Evolutionary conservation across 208 protist genomes (phyloP).

Genomic region (Trypanosoma platydactyli): DNA sequence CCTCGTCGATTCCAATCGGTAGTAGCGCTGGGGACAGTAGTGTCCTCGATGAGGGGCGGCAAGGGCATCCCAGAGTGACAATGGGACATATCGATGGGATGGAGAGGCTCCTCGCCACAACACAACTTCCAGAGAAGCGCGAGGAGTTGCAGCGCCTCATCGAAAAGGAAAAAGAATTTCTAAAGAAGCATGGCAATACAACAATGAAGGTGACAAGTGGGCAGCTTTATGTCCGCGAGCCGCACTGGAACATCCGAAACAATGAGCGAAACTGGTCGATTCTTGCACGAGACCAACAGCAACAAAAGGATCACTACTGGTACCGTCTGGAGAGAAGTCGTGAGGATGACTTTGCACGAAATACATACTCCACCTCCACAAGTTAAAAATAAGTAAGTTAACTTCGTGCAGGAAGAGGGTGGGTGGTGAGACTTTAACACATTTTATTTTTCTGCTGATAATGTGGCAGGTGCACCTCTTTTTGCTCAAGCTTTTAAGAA

Average conservation of each 20-base stretch:
- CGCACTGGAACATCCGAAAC: slow-evolving; percentile 86
- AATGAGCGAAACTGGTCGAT: slow-evolving; percentile 89
- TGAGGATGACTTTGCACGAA: slow-evolving; percentile 82
- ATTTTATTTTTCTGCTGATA: too few relatives aligned
- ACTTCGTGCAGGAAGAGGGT: background rate
- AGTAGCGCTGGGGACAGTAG: slow-evolving; percentile 3
- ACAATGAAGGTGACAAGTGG: slow-evolving; percentile 80
- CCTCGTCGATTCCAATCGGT: background rate
- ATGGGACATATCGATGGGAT: slow-evolving; percentile 40
- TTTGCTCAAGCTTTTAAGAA: too few relatives aligned
- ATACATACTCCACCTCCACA: slow-evolving; percentile 52
- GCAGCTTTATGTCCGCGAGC: slow-evolving; percentile 72
- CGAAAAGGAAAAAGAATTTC: slow-evolving; percentile 51
- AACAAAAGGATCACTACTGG: slow-evolving; percentile 90
- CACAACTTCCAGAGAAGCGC: slow-evolving; percentile 49
- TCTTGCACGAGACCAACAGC: slow-evolving; percentile 79
- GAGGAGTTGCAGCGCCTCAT: slow-evolving; percentile 61
- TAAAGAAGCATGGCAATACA: slow-evolving; percentile 51
- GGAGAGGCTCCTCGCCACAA: slow-evolving; percentile 47
- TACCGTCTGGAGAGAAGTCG: slow-evolving; percentile 79
- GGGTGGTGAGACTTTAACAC: too few relatives aligned
- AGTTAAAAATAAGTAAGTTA: background rate
- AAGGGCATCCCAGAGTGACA: slow-evolving; percentile 2
- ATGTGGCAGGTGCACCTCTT: background rate
- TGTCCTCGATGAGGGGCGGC: slow-evolving; percentile 4